Percentiles rank a stretch among this genome's conserved stretches.
phyloP scores from a whole-genome alignment of 2,329 filamentous ascomycete species.

The Cladophialophora bantiana region DNA sequence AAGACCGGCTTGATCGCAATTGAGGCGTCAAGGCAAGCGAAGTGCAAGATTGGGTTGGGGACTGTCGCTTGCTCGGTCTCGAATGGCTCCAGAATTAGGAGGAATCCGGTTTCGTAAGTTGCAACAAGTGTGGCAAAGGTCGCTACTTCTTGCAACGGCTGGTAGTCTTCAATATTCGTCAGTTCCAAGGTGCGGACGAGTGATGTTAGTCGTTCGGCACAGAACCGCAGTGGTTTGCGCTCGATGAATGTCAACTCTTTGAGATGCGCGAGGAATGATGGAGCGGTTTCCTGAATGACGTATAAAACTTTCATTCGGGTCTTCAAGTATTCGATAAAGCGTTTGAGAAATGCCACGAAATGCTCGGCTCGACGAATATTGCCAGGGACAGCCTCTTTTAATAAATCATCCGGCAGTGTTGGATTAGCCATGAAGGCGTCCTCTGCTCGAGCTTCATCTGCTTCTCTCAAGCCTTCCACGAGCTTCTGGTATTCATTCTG shows the following conservation, averaged over 20 bases:
- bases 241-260: constrained; percentile 98
- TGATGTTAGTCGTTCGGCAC: constrained; percentile 91
- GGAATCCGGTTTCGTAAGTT: constrained; percentile 95
- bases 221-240: constrained; percentile 90
- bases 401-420: constrained; percentile 86
- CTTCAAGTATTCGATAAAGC: constrained; percentile 97
- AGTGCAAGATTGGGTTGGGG: constrained; percentile 94
- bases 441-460: constrained; percentile 87
- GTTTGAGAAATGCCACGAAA: constrained; percentile 91
- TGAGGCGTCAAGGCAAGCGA: constrained; percentile 94
- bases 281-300: constrained; percentile 95
- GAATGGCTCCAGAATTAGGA: constrained; percentile 95
- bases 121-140: constrained; percentile 95
- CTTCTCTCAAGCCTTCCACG: constrained; percentile 86
- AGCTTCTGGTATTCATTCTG: constrained; percentile 96
- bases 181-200: constrained; percentile 93
- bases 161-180: constrained; percentile 97
- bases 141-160: constrained; percentile 94
- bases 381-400: constrained; percentile 94
- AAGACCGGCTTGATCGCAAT: constrained; percentile 99
- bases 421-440: constrained; percentile 98
- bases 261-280: constrained; percentile 89
- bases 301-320: constrained; percentile 98
- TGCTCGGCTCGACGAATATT: constrained; percentile 97
- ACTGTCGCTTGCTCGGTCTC: constrained; percentile 95